Conservation (phyloP, 371 early-diverging fungal genomes). For the Mortierella sp. region DNA sequence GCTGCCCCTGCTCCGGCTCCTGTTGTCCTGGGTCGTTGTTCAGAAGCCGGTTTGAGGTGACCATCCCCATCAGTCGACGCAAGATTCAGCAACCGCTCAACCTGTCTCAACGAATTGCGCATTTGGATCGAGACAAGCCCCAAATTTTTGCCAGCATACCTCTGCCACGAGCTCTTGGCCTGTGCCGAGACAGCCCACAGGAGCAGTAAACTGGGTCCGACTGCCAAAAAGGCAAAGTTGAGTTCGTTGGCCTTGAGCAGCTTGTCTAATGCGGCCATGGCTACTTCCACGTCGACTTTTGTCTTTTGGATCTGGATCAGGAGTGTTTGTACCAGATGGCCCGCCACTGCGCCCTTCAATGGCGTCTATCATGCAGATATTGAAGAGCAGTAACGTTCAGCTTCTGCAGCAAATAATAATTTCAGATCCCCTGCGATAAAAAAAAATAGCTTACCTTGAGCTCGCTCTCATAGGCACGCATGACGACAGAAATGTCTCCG, state of each 20-base stretch:
- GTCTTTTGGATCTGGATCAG: constrained; percentile 93
- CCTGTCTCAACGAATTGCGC: constrained; percentile 40
- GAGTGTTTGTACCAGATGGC: constrained; percentile 84
- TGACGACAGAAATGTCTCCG: constrained; percentile 87
- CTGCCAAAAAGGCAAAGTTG: constrained; percentile 92
- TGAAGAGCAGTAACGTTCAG: not conserved
- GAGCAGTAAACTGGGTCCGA: constrained; percentile 74
- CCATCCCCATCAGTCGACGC: constrained; percentile 30
- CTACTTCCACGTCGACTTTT: constrained; percentile 92
- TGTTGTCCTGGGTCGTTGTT: not conserved
- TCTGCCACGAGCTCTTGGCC: constrained; percentile 60
- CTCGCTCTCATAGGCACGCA: constrained; percentile 85
- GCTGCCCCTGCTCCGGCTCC: not conserved
- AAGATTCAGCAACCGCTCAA: constrained; percentile 40
- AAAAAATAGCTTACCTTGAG: constrained; percentile 66
- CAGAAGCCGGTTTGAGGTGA: not conserved
- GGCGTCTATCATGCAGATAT: constrained; percentile 42
- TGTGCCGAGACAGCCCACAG: constrained; percentile 67
- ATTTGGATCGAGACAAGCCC: constrained; percentile 50
- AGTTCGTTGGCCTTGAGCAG: constrained; percentile 95
- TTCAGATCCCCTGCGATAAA: not conserved
- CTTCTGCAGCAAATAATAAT: not conserved
- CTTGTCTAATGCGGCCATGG: constrained; percentile 95
- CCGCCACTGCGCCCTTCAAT: constrained; percentile 50
- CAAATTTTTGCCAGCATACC: constrained; percentile 27